Evolutionary conservation across 495 filamentous ascomycete genomes (phyloP), one percentile per base, ranked within the genome.

Genomic region (Chaetomium cochliodes): DNA sequence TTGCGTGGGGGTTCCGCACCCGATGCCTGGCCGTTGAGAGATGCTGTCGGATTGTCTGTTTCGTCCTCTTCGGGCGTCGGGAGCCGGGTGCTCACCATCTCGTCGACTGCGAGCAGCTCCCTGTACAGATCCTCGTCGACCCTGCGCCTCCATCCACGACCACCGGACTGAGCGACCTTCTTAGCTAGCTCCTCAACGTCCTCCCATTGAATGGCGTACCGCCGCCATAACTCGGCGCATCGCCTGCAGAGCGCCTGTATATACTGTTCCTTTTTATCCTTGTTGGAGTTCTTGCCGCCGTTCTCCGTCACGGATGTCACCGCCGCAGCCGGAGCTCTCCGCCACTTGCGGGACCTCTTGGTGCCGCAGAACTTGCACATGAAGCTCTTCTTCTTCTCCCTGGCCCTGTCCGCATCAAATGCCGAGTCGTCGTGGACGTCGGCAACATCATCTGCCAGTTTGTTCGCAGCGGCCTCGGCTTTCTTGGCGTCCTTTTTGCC

Each of bases 141-240:
- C 58, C 86, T 88, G 54, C 91, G 85, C 72, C 93, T 92, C 89
- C 89, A 92, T 2, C 90, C 90, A 64, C 91, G 88, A 46, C 92
- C 91, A 49, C 92, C 92, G 62, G 86, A 87, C 58, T 87, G 86
- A 4, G 87, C 87, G 58, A 96, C 87, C 80, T 96, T 94, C 81
- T 94, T 97, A 25, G 88, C 87, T 41, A 97, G 83, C 67, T 98
- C 94, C 60, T 98, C 94, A n/a, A 90, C 82, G 67, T 96, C 90
- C 72, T 98, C 94, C 86, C 92, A 99, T 64, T 94, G 91, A 62
- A 99, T 92, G 12, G 88, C 92, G 71, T 98, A 98, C 63, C 93
- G 89, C 39, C 94, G 85, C 94, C 94, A 99, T 37, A 98, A 79
- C 52, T 91, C 84, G 22, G 92, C 92, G 76, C 94, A 99, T 7